Conservation (phyloP, 2,329 filamentous ascomycete genomes). For the Xylariaceae sp. region DNA sequence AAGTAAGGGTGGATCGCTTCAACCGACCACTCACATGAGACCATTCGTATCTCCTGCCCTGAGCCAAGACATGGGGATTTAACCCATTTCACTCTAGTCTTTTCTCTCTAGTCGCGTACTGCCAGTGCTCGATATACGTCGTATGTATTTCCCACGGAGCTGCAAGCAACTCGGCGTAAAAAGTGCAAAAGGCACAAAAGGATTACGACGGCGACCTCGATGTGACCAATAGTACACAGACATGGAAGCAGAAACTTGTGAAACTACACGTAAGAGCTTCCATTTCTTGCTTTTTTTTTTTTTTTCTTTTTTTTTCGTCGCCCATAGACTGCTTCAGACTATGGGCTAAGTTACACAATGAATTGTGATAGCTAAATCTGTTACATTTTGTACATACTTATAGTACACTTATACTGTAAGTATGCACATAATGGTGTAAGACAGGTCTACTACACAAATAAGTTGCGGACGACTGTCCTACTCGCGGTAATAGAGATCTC, state of each 20-base stretch:
- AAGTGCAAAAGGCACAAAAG: conserved; percentile 12
- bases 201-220: conserved; percentile 14
- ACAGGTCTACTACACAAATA: too few relatives aligned
- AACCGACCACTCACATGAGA: conserved; percentile 43
- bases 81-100: conserved; percentile 21
- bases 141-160: not conserved
- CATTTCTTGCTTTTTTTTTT: not conserved
- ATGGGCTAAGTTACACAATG: conserved; percentile 5
- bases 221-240: conserved; percentile 14
- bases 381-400: too few relatives aligned
- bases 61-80: conserved; percentile 16
- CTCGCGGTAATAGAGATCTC: not conserved
- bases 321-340: not conserved
- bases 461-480: not conserved
- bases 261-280: not conserved
- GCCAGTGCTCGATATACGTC: too few relatives aligned
- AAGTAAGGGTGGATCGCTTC: conserved; percentile 48
- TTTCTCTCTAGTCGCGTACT: too few relatives aligned
- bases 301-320: conserved; percentile 5
- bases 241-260: conserved; percentile 13
- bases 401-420: too few relatives aligned
- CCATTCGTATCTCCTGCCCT: conserved; percentile 23
- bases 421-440: too few relatives aligned
- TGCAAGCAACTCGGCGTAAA: conserved; percentile 14
- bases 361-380: conserved; percentile 4